Conservation (phyloP, 306 rosid genomes). For the Prunus salicina region DNA sequence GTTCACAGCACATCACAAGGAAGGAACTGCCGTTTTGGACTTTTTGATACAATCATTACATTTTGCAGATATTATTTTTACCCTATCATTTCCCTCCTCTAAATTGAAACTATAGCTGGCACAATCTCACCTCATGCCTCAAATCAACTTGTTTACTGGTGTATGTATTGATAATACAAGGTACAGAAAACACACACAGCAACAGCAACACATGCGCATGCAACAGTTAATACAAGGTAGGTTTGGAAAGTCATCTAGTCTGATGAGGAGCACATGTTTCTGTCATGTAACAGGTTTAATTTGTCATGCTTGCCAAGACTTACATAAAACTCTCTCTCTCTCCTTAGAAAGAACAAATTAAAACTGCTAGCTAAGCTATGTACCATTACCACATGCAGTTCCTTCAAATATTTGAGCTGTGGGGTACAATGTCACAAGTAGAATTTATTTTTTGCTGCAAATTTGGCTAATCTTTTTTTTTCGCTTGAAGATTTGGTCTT, state of each 20-base stretch:
- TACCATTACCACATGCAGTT: neutral
- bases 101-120: neutral
- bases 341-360: constrained; percentile 2
- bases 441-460: no score
- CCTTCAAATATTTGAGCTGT: neutral
- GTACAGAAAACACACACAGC: neutral
- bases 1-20: neutral
- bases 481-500: neutral
- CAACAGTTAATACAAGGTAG: constrained; percentile 21
- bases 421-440: neutral
- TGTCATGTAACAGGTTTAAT: constrained; percentile 25
- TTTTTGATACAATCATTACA: neutral
- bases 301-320: constrained; percentile 21
- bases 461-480: no score
- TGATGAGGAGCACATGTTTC: constrained; percentile 40
- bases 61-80: neutral
- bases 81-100: neutral
- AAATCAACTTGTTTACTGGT: neutral
- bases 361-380: neutral
- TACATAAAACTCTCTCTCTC: constrained; percentile 5
- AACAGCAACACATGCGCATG: constrained; percentile 4
- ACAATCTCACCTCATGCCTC: neutral
- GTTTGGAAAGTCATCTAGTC: constrained; percentile 22
- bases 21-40: neutral
- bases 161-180: neutral